Percentiles rank a stretch among this genome's conserved stretches.
These are phyloP conservation scores for Pseudocercospora macadamiae DNA, from an alignment of 2,329 filamentous ascomycete genomes.

Conservation along the genomic window DNA sequence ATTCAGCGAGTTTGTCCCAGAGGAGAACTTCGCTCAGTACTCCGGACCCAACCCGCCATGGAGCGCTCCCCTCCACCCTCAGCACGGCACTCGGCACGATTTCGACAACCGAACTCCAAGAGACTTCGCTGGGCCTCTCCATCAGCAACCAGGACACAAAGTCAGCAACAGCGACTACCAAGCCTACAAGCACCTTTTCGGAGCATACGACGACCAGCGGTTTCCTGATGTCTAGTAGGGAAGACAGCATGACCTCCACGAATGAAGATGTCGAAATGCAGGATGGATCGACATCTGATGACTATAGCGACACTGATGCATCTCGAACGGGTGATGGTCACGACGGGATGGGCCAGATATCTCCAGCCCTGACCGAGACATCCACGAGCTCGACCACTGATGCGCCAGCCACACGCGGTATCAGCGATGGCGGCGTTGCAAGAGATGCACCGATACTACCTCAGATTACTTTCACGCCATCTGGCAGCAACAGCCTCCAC, in stretches of 20 bases:
- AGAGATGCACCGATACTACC: background rate
- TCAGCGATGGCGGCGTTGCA: background rate
- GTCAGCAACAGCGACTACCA: constrained; percentile 14
- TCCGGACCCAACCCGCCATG: constrained; percentile 7
- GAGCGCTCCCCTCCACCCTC: constrained; percentile 14
- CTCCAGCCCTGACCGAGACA: background rate
- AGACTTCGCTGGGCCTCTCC: constrained; percentile 24
- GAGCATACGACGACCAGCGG: constrained; percentile 22
- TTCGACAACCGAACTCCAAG: constrained; percentile 17
- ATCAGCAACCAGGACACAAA: constrained; percentile 18
- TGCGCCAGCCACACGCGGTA: no score
- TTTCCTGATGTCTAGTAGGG: constrained; percentile 6
- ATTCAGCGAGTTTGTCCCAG: constrained; percentile 21
- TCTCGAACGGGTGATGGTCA: background rate
- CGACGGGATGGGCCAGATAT: background rate
- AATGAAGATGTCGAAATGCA: constrained; percentile 4
- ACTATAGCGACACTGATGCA: background rate
- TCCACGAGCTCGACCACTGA: background rate
- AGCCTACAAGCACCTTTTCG: constrained; percentile 26
- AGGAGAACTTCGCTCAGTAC: constrained; percentile 15
- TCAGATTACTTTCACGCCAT: constrained; percentile 1
- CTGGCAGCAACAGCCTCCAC: constrained; percentile 25
- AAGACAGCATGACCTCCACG: background rate
- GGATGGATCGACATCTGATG: background rate
- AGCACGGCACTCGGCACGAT: constrained; percentile 20